Evolutionary conservation across 305 asterid genomes (phyloP).

Genomic region (Rubia peregrina): DNA sequence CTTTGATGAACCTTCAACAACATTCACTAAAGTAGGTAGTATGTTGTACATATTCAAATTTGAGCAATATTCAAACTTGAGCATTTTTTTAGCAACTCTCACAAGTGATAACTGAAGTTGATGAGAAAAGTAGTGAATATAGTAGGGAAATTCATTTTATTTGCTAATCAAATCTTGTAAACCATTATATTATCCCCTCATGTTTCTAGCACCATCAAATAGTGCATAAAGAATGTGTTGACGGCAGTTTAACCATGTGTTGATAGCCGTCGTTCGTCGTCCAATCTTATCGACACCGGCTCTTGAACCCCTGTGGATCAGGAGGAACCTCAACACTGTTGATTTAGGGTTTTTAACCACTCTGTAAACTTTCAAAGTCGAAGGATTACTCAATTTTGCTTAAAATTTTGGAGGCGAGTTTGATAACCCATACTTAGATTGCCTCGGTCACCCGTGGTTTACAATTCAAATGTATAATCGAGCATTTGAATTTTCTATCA

Average conservation of each 20-base stretch:
- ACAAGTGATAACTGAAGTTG: neutral
- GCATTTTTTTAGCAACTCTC: neutral
- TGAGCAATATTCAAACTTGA: neutral
- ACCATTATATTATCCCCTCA: neutral
- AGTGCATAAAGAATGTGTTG: neutral
- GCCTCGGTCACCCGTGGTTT: no score
- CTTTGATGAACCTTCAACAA: no score
- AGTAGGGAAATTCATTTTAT: neutral
- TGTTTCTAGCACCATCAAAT: neutral
- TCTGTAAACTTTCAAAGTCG: no score
- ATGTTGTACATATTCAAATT: neutral
- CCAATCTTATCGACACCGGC: neutral
- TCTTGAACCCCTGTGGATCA: neutral
- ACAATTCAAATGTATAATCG: no score
- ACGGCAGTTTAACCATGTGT: neutral
- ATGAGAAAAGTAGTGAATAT: neutral
- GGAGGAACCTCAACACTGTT: no score
- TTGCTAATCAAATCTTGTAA: neutral
- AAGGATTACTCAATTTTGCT: no score
- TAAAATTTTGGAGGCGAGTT: no score
- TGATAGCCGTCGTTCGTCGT: no score
- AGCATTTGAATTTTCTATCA: no score
- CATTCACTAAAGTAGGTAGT: no score
- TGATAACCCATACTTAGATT: no score
- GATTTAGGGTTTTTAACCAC: no score